These are phyloP conservation scores for Carnegiea gigantea DNA, from an alignment of 179 eudicot genomes.

Conservation along the genomic window DNA sequence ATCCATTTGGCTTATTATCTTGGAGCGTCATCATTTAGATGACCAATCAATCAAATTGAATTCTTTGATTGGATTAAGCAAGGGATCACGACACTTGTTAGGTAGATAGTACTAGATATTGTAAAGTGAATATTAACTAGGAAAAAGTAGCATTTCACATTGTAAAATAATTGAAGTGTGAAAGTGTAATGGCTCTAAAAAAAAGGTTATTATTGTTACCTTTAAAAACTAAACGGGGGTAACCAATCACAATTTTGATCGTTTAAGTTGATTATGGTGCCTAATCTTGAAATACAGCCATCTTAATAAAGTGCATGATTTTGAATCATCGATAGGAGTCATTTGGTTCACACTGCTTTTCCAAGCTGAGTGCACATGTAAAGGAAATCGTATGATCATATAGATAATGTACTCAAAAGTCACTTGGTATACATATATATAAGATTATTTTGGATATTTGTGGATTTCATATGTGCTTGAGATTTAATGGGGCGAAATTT, in stretches of 20 bases:
- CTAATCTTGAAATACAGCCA: neutral
- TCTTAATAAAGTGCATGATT: neutral
- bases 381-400: no score
- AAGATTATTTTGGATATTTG: no score
- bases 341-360: neutral
- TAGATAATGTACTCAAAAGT: neutral
- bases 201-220: neutral
- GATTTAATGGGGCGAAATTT: no score
- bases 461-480: no score
- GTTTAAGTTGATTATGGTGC: neutral
- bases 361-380: neutral
- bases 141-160: neutral
- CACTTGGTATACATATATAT: no score
- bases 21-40: neutral
- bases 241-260: neutral
- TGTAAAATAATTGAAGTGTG: neutral
- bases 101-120: neutral
- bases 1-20: neutral
- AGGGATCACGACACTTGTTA: neutral
- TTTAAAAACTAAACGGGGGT: neutral
- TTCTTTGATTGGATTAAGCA: neutral
- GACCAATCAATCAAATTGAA: neutral
- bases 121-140: neutral
- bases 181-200: neutral
- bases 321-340: neutral